These are phyloP conservation scores for Podaxis sp. DNA, from an alignment of 768 basidiomycete species.

Conservation along the genomic window DNA sequence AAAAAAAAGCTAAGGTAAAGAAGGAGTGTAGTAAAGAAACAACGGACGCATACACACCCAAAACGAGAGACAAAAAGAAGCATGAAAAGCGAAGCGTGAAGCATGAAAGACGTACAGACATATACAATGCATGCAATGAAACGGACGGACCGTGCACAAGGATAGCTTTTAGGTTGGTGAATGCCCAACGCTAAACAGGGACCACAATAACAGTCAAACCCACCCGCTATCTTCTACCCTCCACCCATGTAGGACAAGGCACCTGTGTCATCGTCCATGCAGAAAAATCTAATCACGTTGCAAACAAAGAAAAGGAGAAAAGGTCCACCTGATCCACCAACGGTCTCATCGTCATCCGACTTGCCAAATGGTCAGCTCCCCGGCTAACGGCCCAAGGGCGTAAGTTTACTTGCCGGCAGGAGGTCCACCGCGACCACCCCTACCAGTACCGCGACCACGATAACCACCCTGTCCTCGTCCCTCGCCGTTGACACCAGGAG, in stretches of 20 bases:
- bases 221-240: neutral
- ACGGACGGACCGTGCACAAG: conserved; percentile 3
- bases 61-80: conserved; percentile 6
- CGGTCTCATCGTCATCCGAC: neutral
- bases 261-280: neutral
- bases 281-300: neutral
- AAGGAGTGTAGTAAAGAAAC: conserved; percentile 8
- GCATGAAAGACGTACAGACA: conserved; percentile 8
- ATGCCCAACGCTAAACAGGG: neutral
- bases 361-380: neutral
- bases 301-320: neutral
- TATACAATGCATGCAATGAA: conserved; percentile 8
- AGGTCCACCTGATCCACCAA: neutral
- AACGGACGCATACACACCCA: neutral
- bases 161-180: conserved; percentile 6
- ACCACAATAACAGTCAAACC: neutral
- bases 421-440: conserved; percentile 25
- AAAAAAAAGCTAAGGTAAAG: neutral
- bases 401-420: conserved; percentile 11
- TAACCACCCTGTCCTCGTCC: conserved; percentile 31
- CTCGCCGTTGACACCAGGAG: conserved; percentile 45
- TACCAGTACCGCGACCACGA: conserved; percentile 20
- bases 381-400: neutral
- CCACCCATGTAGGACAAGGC: neutral
- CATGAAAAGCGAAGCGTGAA: conserved; percentile 5